phyloP scores from a whole-genome alignment of 2,329 filamentous ascomycete species.

The Cladophialophora chaetospira region DNA sequence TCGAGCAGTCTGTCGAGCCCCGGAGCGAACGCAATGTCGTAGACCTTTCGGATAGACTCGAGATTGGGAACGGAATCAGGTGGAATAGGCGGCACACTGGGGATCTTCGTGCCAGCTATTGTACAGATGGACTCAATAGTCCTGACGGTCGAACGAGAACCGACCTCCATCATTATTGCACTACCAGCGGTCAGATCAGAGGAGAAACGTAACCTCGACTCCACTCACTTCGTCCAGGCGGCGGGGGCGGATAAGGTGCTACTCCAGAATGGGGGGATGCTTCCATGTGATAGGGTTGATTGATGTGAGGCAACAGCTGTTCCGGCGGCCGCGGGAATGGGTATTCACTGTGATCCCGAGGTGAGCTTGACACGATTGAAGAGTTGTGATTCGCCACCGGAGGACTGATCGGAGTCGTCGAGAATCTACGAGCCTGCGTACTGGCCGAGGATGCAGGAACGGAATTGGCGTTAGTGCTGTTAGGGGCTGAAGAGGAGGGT shows the following conservation, averaged over 20 bases:
- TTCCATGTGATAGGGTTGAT: slow-evolving; percentile 33
- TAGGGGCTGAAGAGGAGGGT: slow-evolving; percentile 52
- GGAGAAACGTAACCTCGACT: neutral
- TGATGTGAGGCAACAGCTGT: slow-evolving; percentile 29
- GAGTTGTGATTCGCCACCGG: slow-evolving; percentile 23
- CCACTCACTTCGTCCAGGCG: slow-evolving; percentile 28
- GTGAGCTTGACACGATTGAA: slow-evolving; percentile 24
- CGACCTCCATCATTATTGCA: slow-evolving; percentile 27
- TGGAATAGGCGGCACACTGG: slow-evolving; percentile 55
- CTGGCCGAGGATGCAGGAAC: slow-evolving; percentile 34
- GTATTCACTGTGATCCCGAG: slow-evolving; percentile 30
- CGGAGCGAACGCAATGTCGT: slow-evolving; percentile 73
- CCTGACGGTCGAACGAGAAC: slow-evolving; percentile 43
- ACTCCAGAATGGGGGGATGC: slow-evolving; percentile 19
- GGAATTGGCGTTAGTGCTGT: slow-evolving; percentile 35
- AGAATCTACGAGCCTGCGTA: slow-evolving; percentile 17
- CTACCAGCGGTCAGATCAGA: slow-evolving; percentile 6
- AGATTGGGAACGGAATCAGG: slow-evolving; percentile 56
- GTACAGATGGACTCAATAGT: slow-evolving; percentile 72
- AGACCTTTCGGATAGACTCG: slow-evolving; percentile 71
- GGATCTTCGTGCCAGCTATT: slow-evolving; percentile 53
- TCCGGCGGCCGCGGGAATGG: slow-evolving; percentile 29
- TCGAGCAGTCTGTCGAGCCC: slow-evolving; percentile 78
- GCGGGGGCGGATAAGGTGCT: slow-evolving; percentile 23
- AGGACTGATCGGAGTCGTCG: slow-evolving; percentile 24